Evolutionary conservation across 2,329 filamentous ascomycete species (phyloP), one percentile per base, ranked within the genome.

Genomic region (Diaporthe amygdali): DNA sequence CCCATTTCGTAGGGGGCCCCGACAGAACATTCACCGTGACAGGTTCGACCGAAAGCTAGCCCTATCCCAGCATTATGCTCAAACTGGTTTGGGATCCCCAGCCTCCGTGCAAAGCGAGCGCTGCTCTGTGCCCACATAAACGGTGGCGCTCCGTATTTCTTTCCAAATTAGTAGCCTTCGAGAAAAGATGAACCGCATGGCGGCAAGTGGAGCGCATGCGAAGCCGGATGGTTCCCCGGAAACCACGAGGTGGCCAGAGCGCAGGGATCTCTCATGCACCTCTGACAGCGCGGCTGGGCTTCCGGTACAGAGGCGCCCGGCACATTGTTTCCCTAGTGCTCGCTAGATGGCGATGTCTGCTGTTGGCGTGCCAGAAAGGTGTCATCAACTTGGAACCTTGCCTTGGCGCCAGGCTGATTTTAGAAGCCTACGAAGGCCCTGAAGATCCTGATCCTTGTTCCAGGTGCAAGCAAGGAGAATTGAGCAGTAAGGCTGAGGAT

Each of bases 151-250:
- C 66, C 41, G 52, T 70, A 32, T 52, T 44, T 49, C 44, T 47
- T 49, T 66, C 52, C 61, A 67, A 70, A 70, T 70, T 67, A 66
- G 68, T 61, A 72, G 49, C 61, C 46, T 72, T 70, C 61, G 68
- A 71, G 71, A 72, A 70, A 72, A 72, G 61, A 72, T 70, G 66
- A 72, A 67, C 37, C 68, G 37, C 37, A 66, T 54, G 52, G 71
- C 68, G 61, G 68, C 67, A 72, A 55, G 68, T 72, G 71, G 71
- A 68, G 32, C 41, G 44, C 66, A 56, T 59, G 66, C 52, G 66
- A 66, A 51, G 41, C 55, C 71, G 68, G 71, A 68, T 27, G 17
- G 47, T 67, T 68, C 71, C 71, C 68, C 63, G 71, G 68, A 39
- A 71, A 55, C 44, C 67, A 52, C 68, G 51, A 49, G 54, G 52